Evolutionary conservation across 768 basidiomycete species (phyloP), one percentile per base, ranked within the genome.

Genomic region (Multifurca ochricompacta): DNA sequence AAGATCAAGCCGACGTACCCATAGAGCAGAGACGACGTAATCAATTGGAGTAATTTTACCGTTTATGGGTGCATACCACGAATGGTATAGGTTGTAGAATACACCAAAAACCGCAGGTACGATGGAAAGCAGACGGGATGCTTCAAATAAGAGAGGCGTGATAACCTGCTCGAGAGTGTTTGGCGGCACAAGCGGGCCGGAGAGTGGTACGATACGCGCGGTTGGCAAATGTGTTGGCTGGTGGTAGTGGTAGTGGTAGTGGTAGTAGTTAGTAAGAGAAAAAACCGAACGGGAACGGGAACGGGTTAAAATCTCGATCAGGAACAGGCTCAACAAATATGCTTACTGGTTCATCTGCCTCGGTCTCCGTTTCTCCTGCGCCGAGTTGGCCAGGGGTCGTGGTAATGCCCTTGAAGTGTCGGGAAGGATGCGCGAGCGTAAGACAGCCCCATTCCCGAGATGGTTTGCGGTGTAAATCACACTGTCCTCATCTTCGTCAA

Each of bases 341-440:
- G 56, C 85, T 71, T 64, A 87, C 86, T 32, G 81, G 81, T 62
- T 88, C 86, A 61, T 88, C 86, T 11, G 78, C 74, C 64, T 89
- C 87, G 0, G 87, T 87, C 64, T 89, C 86, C 0, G 87, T 87
- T 69, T 88, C 86, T 6, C 84, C 84, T 25, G 83, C 84, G 57
- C 85, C 81, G 36, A 70, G 63, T 51, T 71, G 71, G 3, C 76
- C 83, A 16, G 77, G 79, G 0, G 78, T 72, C 0, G 85, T 87
- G n/a, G 78, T 83, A 62, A 87, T 86, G 54, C 54, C 49, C 50
- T 61, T 61, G 21, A 54, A 37, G 18, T 52, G 42, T 39, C 48
- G 48, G 46, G 36, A 36, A 54, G n/a, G 46, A 61, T 40, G 16
- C 60, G 60, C 41, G 60, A 41, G 28, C 60, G 58, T 16, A 61